Evolutionary conservation across 2,329 filamentous ascomycete genomes (phyloP), one percentile per base, ranked within the genome.

Genomic region (Tympanopsis confertula): DNA sequence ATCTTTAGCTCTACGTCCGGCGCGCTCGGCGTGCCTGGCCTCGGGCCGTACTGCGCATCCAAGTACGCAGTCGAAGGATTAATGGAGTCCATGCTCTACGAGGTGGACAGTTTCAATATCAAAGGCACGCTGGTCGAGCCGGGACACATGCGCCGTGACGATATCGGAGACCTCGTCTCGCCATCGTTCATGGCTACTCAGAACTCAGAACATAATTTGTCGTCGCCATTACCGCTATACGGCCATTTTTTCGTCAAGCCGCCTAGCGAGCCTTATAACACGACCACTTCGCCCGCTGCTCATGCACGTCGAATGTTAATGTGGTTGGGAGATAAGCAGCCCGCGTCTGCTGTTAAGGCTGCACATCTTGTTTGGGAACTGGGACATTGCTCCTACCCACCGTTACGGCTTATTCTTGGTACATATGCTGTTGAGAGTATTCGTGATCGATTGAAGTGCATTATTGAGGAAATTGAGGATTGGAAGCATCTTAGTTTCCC

Each of bases 381-480:
- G 32, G 91, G 82, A 0, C 91, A 96, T 64, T 96, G 89, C 61
- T 82, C 78, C n/a, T 95, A 87, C 54, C 91, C 91, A 36, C 91
- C 91, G 0, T 57, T 96, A 45, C 66, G 91, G 22, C 61, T 98
- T 41, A 64, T 95, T n/a, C 60, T 96, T 18, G 91, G 91, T 0
- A 93, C 80, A 45, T 96, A 94, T 61, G 89, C 91, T 1, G 89
- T 96, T 26, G 89, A 98, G 57, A 95, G 88, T 56, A 93, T 96
- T 37, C 69, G 91, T 13, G 91, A 98, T 61, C 71, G 89, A 15
- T 61, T 96, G 51, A 74, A 86, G 46, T 89, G 83, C 43, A 86
- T 96, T 29, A 95, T 88, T 12, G 91, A 96, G 58, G 91, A 98
- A 64, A 74, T 93, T 46, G 86, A 93, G 60, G 86, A 93, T 53